phyloP scores from a whole-genome alignment of 331 rosid species.

The Quercus phellos region DNA sequence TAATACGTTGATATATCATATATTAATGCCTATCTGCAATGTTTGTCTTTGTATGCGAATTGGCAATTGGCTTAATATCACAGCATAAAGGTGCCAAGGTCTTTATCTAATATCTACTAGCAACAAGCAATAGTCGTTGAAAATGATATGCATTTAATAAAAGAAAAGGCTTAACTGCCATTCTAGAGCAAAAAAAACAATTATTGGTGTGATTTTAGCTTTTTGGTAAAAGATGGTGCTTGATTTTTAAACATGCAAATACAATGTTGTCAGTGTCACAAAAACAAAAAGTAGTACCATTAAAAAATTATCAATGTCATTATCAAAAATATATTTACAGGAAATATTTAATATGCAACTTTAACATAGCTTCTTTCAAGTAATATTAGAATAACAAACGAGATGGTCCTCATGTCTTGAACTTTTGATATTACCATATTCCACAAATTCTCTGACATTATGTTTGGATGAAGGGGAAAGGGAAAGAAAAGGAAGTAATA shows the following conservation, averaged over 20 bases:
- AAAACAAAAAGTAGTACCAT: too few species aligned
- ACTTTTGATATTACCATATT: too few species aligned
- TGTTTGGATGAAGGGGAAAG: too few species aligned
- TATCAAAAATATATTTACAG: too few species aligned
- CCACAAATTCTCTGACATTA: too few species aligned
- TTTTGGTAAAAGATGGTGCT: background rate
- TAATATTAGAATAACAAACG: too few species aligned
- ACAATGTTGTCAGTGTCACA: too few species aligned
- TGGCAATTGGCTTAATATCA: background rate
- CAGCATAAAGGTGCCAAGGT: background rate
- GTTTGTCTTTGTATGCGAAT: background rate
- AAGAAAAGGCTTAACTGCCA: background rate
- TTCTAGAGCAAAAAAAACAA: background rate
- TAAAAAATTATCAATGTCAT: too few species aligned
- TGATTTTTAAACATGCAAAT: background rate
- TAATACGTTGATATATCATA: background rate
- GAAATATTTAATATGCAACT: too few species aligned
- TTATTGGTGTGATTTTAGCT: background rate
- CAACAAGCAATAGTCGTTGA: background rate
- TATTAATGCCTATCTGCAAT: background rate
- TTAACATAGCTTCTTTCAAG: too few species aligned
- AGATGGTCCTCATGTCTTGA: too few species aligned
- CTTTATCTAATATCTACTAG: background rate
- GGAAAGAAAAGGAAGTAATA: too few species aligned
- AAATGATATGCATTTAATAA: background rate